Conservation (phyloP, 2,329 filamentous ascomycete species). For the Berkeleyomyces basicola region DNA sequence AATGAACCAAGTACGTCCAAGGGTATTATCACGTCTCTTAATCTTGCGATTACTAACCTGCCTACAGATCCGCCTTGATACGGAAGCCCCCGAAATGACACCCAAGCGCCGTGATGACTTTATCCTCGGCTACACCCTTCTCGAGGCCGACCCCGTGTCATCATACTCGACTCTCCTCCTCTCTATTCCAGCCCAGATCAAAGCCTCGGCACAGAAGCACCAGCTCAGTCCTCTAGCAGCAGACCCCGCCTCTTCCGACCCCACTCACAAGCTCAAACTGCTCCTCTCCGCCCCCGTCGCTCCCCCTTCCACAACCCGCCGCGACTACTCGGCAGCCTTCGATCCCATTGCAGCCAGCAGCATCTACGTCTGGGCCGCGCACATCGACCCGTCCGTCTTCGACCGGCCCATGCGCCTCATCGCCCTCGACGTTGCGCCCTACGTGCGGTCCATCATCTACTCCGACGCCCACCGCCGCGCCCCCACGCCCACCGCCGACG, state of each 20-base stretch:
- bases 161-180: constrained; percentile 17
- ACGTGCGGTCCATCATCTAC: constrained; percentile 68
- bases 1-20: constrained; percentile 21
- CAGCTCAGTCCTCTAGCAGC: not conserved
- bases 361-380: constrained; percentile 4
- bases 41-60: constrained; percentile 11
- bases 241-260: constrained; percentile 14
- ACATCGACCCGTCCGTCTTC: constrained; percentile 54
- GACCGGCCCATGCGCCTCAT: constrained; percentile 54
- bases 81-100: constrained; percentile 41
- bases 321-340: constrained; percentile 30
- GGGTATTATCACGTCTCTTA: not conserved
- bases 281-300: constrained; percentile 16
- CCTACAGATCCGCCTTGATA: constrained; percentile 37
- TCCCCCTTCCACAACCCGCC: constrained; percentile 13
- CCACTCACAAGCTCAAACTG: constrained; percentile 18
- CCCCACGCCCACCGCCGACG: constrained; percentile 43
- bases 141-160: constrained; percentile 28
- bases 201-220: not conserved
- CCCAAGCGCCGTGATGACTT: constrained; percentile 33
- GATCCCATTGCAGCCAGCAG: constrained; percentile 37
- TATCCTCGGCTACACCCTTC: constrained; percentile 29
- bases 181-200: constrained; percentile 1
- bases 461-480: constrained; percentile 57
- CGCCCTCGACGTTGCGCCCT: constrained; percentile 68